phyloP scores from a whole-genome alignment of 768 basidiomycete species.

The Austroboletus festivus region DNA sequence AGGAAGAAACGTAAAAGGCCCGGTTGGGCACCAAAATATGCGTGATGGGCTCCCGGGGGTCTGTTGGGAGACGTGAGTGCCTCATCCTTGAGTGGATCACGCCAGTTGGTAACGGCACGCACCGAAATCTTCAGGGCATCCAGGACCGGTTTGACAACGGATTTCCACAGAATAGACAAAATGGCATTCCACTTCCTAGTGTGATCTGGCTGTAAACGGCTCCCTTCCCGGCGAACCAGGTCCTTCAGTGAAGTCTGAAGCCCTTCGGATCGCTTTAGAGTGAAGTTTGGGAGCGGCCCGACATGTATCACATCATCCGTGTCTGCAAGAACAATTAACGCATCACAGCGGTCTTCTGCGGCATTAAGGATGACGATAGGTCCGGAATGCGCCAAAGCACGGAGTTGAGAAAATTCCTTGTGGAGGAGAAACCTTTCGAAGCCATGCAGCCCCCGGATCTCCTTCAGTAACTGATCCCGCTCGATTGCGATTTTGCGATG shows the following conservation, averaged over 20 bases:
- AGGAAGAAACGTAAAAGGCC: not conserved
- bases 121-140: not conserved
- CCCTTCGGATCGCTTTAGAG: not conserved
- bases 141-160: not conserved
- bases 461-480: not conserved
- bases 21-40: not conserved
- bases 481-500: not conserved
- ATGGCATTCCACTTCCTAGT: not conserved
- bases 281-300: not conserved
- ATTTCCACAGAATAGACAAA: not conserved
- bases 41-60: not conserved
- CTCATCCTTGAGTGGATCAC: not conserved
- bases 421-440: not conserved
- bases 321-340: not conserved
- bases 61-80: not conserved
- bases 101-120: not conserved
- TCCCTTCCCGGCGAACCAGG: not conserved
- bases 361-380: not conserved
- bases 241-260: not conserved
- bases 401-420: not conserved
- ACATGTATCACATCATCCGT: not conserved
- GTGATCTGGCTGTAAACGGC: not conserved
- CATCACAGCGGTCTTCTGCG: not conserved
- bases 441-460: not conserved
- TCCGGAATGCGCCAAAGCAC: not conserved